Conservation (phyloP, 768 basidiomycete species). For the Tephrocybe sp. region DNA sequence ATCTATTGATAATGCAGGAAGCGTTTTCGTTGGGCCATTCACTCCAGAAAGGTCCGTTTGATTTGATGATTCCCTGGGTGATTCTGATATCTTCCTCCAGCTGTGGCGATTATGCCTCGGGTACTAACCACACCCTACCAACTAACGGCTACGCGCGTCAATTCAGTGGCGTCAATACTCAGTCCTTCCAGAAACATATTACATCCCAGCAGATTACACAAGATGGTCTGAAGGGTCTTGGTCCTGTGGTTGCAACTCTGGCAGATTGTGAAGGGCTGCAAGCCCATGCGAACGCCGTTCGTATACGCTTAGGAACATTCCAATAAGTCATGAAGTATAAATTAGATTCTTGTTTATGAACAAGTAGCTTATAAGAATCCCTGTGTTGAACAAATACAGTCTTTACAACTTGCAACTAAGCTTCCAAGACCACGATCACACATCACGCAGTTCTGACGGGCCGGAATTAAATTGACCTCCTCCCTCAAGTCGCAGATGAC, state of each 20-base stretch:
- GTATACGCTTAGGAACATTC: constrained; percentile 58
- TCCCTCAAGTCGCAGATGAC: constrained; percentile 14
- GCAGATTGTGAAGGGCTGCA: constrained; percentile 95
- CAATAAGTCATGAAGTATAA: not conserved
- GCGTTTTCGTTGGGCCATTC: constrained; percentile 93
- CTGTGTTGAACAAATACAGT: no score
- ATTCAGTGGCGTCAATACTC: constrained; percentile 97
- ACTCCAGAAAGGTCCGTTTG: constrained; percentile 87
- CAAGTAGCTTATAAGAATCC: no score
- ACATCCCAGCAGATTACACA: constrained; percentile 91
- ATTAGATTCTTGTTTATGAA: not conserved
- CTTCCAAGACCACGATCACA: no score
- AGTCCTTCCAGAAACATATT: constrained; percentile 98
- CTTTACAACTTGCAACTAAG: no score
- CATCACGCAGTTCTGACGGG: no score
- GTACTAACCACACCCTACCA: constrained; percentile 97
- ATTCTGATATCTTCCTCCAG: constrained; percentile 36
- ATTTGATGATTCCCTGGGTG: not conserved
- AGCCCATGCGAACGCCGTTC: constrained; percentile 95
- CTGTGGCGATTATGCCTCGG: constrained; percentile 98
- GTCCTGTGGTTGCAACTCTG: constrained; percentile 83
- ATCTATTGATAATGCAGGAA: constrained; percentile 87
- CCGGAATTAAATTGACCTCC: not conserved
- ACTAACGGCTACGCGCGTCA: constrained; percentile 97
- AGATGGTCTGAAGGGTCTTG: constrained; percentile 72